These are phyloP conservation scores for Closterium sp. DNA, from an alignment of 139 green algal genomes.

Conservation along the genomic window DNA sequence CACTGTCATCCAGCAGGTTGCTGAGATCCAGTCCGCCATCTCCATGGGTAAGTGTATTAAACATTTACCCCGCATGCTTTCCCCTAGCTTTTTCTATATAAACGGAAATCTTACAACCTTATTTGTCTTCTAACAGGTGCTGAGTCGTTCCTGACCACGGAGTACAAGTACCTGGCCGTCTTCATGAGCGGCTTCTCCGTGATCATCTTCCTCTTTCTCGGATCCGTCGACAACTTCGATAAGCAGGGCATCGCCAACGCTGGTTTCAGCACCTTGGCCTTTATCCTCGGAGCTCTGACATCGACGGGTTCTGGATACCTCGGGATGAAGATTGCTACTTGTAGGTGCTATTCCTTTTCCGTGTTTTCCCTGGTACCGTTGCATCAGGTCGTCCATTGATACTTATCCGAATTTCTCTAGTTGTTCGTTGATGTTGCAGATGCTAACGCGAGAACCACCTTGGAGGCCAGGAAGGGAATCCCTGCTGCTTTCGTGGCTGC, in stretches of 20 bases:
- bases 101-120: not conserved
- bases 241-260: slow-evolving; percentile 15
- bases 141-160: slow-evolving; percentile 85
- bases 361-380: slow-evolving; percentile 47
- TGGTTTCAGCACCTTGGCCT: slow-evolving; percentile 83
- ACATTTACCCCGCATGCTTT: not conserved
- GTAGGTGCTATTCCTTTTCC: not conserved
- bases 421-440: slow-evolving; percentile 46
- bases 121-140: slow-evolving; percentile 35
- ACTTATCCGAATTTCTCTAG: too few relatives aligned
- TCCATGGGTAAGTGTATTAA: slow-evolving; percentile 14
- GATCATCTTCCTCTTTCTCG: slow-evolving; percentile 90
- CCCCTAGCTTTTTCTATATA: not conserved
- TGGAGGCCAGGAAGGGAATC: slow-evolving; percentile 95
- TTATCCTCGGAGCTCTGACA: slow-evolving; percentile 84
- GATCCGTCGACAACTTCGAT: slow-evolving; percentile 48
- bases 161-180: slow-evolving; percentile 80
- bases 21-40: slow-evolving; percentile 46
- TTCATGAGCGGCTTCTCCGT: slow-evolving; percentile 78
- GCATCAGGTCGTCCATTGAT: too few relatives aligned
- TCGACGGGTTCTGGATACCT: slow-evolving; percentile 91
- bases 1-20: slow-evolving; percentile 24
- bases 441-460: slow-evolving; percentile 88
- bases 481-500: slow-evolving; percentile 90
- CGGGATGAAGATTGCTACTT: slow-evolving; percentile 96